A percentile compares a stretch with the other conserved stretches of the same genome.
Evolutionary conservation across 352 stramenopile genomes (phyloP).

Genomic region (Globisporangium megalacanthum): DNA sequence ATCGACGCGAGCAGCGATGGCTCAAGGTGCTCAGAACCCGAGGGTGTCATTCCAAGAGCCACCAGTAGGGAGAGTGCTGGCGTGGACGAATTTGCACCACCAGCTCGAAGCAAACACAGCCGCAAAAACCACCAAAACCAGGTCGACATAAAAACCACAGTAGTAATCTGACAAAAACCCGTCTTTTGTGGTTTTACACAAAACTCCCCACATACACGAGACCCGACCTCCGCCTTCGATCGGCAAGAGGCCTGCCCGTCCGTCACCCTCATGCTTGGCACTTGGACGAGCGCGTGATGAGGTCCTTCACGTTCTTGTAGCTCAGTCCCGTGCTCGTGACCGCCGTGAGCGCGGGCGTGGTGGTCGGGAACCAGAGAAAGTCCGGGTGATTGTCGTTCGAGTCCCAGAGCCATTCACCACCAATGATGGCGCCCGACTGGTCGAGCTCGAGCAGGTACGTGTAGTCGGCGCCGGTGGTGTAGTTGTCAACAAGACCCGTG

Average conservation of each 20-base stretch:
- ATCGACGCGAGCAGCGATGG: no score
- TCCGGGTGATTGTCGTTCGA: constrained; percentile 57
- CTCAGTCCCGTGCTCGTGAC: constrained; percentile 8
- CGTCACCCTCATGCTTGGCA: constrained; percentile 1
- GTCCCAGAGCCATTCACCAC: constrained; percentile 56
- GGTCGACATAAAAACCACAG: no score
- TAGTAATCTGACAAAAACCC: no score
- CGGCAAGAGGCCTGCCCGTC: no score
- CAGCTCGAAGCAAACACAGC: constrained; percentile 25
- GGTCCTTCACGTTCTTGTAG: constrained; percentile 15
- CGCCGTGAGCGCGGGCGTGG: constrained; percentile 15
- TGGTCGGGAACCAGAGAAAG: constrained; percentile 65
- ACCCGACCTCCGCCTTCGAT: not conserved
- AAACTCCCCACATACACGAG: not conserved
- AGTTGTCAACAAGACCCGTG: constrained; percentile 35
- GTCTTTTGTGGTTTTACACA: not conserved
- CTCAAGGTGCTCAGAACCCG: not conserved
- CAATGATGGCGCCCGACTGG: constrained; percentile 48
- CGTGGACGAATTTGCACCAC: constrained; percentile 35
- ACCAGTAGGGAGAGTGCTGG: constrained; percentile 3
- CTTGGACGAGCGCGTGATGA: constrained; percentile 8
- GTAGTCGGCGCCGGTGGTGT: constrained; percentile 51
- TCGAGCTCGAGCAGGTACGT: constrained; percentile 68
- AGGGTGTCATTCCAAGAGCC: not conserved
- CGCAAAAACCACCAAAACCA: not conserved